Percentiles rank a stretch among this genome's conserved stretches.
These are phyloP conservation scores for Terfezia claveryi DNA, from an alignment of 495 filamentous ascomycete genomes.

Conservation along the genomic window DNA sequence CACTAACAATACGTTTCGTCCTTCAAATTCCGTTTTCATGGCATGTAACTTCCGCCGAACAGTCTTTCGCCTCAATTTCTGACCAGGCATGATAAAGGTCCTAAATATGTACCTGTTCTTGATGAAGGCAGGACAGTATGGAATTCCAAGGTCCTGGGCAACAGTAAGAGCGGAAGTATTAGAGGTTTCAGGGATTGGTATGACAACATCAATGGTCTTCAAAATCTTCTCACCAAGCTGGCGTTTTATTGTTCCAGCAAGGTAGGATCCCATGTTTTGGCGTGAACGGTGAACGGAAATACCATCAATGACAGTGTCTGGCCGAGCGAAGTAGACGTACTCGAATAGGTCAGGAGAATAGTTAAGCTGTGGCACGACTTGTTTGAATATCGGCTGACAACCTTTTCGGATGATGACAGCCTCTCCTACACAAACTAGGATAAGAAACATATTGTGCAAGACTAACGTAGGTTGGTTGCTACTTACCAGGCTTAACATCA, in stretches of 20 bases:
- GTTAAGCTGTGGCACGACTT: slow-evolving; percentile 44
- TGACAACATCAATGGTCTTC: slow-evolving; percentile 74
- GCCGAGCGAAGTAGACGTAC: slow-evolving; percentile 68
- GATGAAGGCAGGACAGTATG: slow-evolving; percentile 67
- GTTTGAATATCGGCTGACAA: slow-evolving; percentile 46
- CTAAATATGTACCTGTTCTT: slow-evolving; percentile 95
- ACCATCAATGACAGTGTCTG: slow-evolving; percentile 77
- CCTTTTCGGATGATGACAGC: slow-evolving; percentile 89
- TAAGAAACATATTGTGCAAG: not conserved
- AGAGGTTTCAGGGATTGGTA: slow-evolving; percentile 70
- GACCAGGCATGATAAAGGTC: slow-evolving; percentile 87
- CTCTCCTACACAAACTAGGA: slow-evolving; percentile 28
- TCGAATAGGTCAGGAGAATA: slow-evolving; percentile 94
- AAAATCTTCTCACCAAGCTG: slow-evolving; percentile 53
- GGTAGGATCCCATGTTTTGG: slow-evolving; percentile 76
- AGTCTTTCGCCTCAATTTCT: slow-evolving; percentile 60
- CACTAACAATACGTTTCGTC: slow-evolving; percentile 62
- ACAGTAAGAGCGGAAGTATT: slow-evolving; percentile 69
- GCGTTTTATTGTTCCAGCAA: slow-evolving; percentile 55
- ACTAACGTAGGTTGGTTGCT: not conserved
- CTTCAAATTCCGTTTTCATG: slow-evolving; percentile 71
- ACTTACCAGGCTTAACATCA: slow-evolving; percentile 52
- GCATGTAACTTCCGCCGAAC: slow-evolving; percentile 60
- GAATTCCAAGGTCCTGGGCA: slow-evolving; percentile 52
- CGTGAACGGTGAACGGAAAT: slow-evolving; percentile 77